These are phyloP conservation scores for Pichia nanzhaoensis DNA, from an alignment of 805 yeast genomes.

Conservation along the genomic window DNA sequence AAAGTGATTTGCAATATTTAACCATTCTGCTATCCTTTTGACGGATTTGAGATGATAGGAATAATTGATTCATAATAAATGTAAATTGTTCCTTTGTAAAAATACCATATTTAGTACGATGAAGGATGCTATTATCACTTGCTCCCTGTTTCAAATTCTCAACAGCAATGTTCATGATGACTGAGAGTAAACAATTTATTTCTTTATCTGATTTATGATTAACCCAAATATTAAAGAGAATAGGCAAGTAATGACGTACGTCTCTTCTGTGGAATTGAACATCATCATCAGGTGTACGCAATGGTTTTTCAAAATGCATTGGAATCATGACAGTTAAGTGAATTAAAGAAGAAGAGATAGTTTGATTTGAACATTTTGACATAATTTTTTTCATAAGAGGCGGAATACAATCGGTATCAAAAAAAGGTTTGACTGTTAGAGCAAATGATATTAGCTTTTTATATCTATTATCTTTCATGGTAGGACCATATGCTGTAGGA, in stretches of 20 bases:
- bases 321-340: conserved; percentile 53
- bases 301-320: conserved; percentile 27
- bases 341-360: conserved; percentile 45
- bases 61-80: conserved; percentile 49
- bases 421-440: conserved; percentile 47
- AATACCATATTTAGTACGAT: conserved; percentile 52
- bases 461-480: conserved; percentile 43
- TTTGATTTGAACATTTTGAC: conserved; percentile 45
- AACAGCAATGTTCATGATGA: conserved; percentile 56
- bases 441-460: conserved; percentile 46
- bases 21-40: conserved; percentile 21
- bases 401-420: conserved; percentile 41
- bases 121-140: conserved; percentile 25
- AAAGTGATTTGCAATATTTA: conserved; percentile 23
- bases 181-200: conserved; percentile 49
- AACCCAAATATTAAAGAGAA: conserved; percentile 69
- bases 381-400: conserved; percentile 45
- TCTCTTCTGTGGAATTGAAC: conserved; percentile 22
- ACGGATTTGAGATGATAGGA: conserved; percentile 21
- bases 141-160: conserved; percentile 35
- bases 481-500: conserved; percentile 44
- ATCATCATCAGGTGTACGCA: conserved; percentile 12
- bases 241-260: conserved; percentile 47
- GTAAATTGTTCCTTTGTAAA: conserved; percentile 57
- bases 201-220: conserved; percentile 49